phyloP scores from a whole-genome alignment of 148 eudicot species.

The Cornus suecica region DNA sequence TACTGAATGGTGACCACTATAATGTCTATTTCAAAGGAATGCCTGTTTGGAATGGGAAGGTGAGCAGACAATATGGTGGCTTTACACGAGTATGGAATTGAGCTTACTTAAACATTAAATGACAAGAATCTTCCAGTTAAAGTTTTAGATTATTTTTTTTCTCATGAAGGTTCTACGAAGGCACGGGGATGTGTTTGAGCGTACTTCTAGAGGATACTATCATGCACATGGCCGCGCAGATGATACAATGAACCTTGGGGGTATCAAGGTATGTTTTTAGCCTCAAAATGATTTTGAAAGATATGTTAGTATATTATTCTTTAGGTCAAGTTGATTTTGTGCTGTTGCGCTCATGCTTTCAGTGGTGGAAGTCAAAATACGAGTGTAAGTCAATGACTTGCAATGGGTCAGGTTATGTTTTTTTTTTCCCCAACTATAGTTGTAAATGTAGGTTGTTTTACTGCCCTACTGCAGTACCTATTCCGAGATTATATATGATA shows the following conservation, averaged over 20 bases:
- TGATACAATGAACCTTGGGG: constrained; percentile 99
- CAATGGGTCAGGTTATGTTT: not conserved
- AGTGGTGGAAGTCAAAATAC: too few species aligned
- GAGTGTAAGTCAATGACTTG: too few species aligned
- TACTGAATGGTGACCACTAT: constrained; percentile 84
- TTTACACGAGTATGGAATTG: not conserved
- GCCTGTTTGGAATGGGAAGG: constrained; percentile 92
- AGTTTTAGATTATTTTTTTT: not conserved
- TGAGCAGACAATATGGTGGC: constrained; percentile 13
- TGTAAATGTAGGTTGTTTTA: not conserved
- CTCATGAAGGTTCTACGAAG: constrained; percentile 66
- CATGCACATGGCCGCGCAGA: constrained; percentile 98
- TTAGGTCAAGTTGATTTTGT: not conserved
- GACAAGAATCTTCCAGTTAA: too few species aligned
- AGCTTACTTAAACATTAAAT: not conserved
- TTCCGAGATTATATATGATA: not conserved
- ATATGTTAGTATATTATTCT: not conserved
- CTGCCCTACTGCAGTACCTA: not conserved
- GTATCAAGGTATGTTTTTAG: constrained; percentile 67
- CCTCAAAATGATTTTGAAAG: not conserved
- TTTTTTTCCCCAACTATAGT: not conserved
- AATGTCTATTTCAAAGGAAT: constrained; percentile 80
- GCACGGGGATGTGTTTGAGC: constrained; percentile 95
- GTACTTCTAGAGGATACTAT: constrained; percentile 74
- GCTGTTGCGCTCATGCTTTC: too few species aligned